Percentiles rank a stretch among this genome's conserved stretches.
These are phyloP conservation scores for Leccinellum albellum DNA, from an alignment of 768 basidiomycete species.

Conservation along the genomic window DNA sequence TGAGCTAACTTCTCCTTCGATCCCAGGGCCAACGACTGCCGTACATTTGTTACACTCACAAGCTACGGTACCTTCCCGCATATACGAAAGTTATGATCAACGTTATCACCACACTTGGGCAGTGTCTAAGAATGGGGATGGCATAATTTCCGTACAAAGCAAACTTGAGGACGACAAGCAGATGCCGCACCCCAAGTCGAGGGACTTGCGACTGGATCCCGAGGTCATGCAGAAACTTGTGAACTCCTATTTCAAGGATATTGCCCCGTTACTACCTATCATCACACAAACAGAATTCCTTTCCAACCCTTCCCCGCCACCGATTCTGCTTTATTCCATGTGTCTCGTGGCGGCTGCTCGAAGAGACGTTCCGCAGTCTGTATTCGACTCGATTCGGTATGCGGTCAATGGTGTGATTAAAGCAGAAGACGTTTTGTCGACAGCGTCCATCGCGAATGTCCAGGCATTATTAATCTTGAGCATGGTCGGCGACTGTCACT, in stretches of 20 bases:
- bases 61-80: conserved; percentile 75
- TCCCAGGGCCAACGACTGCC: conserved; percentile 80
- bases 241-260: conserved; percentile 89
- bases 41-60: conserved; percentile 88
- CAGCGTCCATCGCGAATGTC: conserved; percentile 79
- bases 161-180: conserved; percentile 56
- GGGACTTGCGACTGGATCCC: conserved; percentile 72
- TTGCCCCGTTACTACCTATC: conserved; percentile 85
- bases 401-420: conserved; percentile 86
- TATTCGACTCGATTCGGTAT: conserved; percentile 89
- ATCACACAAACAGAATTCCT: conserved; percentile 88
- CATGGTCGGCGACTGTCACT: conserved; percentile 89
- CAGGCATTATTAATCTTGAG: conserved; percentile 83
- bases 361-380: conserved; percentile 73
- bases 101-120: conserved; percentile 88
- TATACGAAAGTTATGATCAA: conserved; percentile 84
- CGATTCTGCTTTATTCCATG: conserved; percentile 87
- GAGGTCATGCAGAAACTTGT: conserved; percentile 77
- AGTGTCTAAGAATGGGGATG: conserved; percentile 79
- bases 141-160: conserved; percentile 78
- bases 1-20: conserved; percentile 31
- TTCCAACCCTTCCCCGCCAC: conserved; percentile 64
- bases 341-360: conserved; percentile 88
- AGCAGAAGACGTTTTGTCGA: conserved; percentile 86
- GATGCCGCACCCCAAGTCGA: conserved; percentile 52